phyloP scores from a whole-genome alignment of 2,329 filamentous ascomycete species.

The Aspergillus awamori region DNA sequence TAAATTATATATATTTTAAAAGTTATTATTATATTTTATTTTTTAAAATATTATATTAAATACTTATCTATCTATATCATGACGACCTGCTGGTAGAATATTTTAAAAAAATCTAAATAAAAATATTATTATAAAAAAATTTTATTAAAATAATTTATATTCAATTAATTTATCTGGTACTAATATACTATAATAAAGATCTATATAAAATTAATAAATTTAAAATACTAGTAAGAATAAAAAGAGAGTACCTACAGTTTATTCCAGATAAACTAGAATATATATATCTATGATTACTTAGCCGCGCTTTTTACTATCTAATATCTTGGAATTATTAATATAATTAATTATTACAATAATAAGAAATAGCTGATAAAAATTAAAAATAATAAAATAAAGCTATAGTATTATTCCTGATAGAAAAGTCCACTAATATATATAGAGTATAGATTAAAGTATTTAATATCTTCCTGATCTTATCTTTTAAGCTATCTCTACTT shows the following conservation, averaged over 20 bases:
- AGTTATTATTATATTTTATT: no score
- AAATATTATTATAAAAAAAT: no score
- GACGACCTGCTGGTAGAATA: no score
- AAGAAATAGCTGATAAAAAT: conserved; percentile 37
- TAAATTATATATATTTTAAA: no score
- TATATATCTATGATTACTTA: conserved; percentile 37
- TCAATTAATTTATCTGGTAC: conserved; percentile 32
- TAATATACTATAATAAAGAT: conserved; percentile 27
- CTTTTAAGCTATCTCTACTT: background rate
- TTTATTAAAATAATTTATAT: conserved; percentile 8
- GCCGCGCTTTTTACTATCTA: conserved; percentile 15
- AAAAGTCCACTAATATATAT: background rate
- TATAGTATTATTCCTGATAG: background rate
- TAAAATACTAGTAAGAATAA: background rate
- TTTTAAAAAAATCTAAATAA: no score
- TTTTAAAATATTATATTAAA: no score
- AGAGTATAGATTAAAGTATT: background rate
- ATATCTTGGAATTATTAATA: background rate
- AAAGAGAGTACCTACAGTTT: conserved; percentile 26
- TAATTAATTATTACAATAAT: conserved; percentile 10
- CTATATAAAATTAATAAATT: conserved; percentile 10
- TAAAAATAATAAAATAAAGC: conserved; percentile 10
- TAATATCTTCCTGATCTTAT: background rate
- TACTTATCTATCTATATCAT: no score
- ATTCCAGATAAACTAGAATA: conserved; percentile 35